These are phyloP conservation scores for Meredithiella fracta DNA, from an alignment of 2,329 filamentous ascomycete species.

Conservation along the genomic window DNA sequence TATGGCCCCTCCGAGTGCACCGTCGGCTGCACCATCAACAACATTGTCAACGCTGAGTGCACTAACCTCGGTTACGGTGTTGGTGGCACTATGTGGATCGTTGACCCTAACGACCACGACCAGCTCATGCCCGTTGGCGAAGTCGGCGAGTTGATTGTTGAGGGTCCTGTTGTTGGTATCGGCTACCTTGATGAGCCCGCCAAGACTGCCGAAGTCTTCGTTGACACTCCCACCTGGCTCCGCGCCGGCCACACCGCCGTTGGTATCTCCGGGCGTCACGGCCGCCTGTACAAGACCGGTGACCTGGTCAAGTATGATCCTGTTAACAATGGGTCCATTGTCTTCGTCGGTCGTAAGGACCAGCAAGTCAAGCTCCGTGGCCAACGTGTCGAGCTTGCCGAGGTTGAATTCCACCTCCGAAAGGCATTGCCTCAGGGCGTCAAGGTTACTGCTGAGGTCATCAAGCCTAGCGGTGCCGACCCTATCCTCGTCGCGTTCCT, in stretches of 20 bases:
- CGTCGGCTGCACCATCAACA: conserved; percentile 34
- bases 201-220: conserved; percentile 42
- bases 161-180: conserved; percentile 43
- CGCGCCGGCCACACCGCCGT: conserved; percentile 22
- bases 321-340: conserved; percentile 36
- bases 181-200: conserved; percentile 43
- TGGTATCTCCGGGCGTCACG: conserved; percentile 22
- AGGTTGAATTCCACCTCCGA: conserved; percentile 34
- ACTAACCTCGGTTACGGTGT: conserved; percentile 33
- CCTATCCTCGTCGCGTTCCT: conserved; percentile 32
- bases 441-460: conserved; percentile 32
- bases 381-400: conserved; percentile 44
- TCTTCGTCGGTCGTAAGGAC: conserved; percentile 47
- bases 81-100: conserved; percentile 34
- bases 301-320: conserved; percentile 39
- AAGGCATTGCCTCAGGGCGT: conserved; percentile 27
- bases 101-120: conserved; percentile 31
- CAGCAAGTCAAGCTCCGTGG: conserved; percentile 53
- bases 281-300: conserved; percentile 41
- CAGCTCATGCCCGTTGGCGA: conserved; percentile 31
- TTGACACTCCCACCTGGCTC: conserved; percentile 38
- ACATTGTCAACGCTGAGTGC: conserved; percentile 24
- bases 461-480: conserved; percentile 28
- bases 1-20: conserved; percentile 40
- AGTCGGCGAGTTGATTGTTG: conserved; percentile 37